Conservation (phyloP, 768 basidiomycete species). For the Boletus rufocinnamomeus region DNA sequence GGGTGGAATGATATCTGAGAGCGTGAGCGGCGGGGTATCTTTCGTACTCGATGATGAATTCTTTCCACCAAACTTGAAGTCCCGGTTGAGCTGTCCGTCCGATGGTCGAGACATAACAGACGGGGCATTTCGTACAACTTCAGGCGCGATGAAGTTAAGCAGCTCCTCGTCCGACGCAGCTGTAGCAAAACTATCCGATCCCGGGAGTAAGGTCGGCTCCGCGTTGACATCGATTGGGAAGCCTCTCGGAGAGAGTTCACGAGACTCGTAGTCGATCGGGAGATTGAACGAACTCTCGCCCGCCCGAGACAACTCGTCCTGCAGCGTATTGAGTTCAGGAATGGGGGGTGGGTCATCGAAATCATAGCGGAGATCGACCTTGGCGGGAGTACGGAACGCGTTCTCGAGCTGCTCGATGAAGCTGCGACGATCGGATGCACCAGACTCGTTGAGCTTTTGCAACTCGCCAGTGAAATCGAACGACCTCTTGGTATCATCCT, state of each 20-base stretch:
- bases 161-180: constrained; percentile 39
- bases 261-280: constrained; percentile 20
- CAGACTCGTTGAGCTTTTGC: constrained; percentile 66
- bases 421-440: constrained; percentile 66
- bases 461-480: constrained; percentile 87
- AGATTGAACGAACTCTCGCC: constrained; percentile 27
- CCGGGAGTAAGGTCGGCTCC: constrained; percentile 42
- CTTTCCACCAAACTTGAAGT: constrained; percentile 75
- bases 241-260: constrained; percentile 14
- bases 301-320: constrained; percentile 28
- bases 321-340: constrained; percentile 47
- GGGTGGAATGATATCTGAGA: constrained; percentile 78
- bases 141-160: constrained; percentile 14
- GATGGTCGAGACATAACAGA: constrained; percentile 50
- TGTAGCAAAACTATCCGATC: constrained; percentile 36
- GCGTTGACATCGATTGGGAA: constrained; percentile 30
- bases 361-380: constrained; percentile 56
- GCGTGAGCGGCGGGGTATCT: constrained; percentile 42
- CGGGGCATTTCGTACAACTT: constrained; percentile 23
- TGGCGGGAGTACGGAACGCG: constrained; percentile 77
- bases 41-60: constrained; percentile 18
- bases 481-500: constrained; percentile 72
- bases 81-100: constrained; percentile 65
- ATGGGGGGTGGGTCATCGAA: constrained; percentile 53
- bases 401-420: constrained; percentile 83